Evolutionary conservation across 1,139 yeast genomes (phyloP), one percentile per base, ranked within the genome.

Genomic region (Pichia terricola): DNA sequence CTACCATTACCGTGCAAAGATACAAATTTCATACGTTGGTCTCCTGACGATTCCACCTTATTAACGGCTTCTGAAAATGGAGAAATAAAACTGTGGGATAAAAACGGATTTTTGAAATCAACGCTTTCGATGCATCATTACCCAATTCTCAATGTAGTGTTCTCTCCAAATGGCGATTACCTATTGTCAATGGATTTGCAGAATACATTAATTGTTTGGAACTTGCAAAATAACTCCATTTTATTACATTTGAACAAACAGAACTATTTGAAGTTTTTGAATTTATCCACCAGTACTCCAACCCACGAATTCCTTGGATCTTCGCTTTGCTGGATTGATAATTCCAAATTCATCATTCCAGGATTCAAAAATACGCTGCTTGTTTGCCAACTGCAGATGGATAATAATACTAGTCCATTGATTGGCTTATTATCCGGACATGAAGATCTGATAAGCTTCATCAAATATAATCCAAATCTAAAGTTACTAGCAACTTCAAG

Each of bases 271-370:
- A 22, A 22, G 11, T 34, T n/a, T 22, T 30, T 30, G 10, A 30
- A 30, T 30, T 8, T 8, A 8, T 7, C 7, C 10, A 16, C 22
- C 22, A 16, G 22, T 16, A 16, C 22, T 16, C 22, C 22, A 16
- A 30, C 33, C 33, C 8, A 30, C 11, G 8, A 8, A 1, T 30
- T 30, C 33, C 33, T 30, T 8, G 80, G 81, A 3, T 65, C 74
- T 1, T 81, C 76, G 54, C 70, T 77, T 3, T 77, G 80, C 51
- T 88, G 96, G 96, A 67, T 87, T 26, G 83, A 78, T 53, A 76
- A 75, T 35, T 65, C 68, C 47, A 82, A 79, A 50, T 84, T 85
- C 60, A 87, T 89, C 3, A 65, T 83, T 11, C 77, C 95, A 1
- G 81, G 84, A 0, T 61, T 68, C 5, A 70, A 70, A 40, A 73